phyloP scores from a whole-genome alignment of 352 stramenopile genomes.

The Phytophthora pini region DNA sequence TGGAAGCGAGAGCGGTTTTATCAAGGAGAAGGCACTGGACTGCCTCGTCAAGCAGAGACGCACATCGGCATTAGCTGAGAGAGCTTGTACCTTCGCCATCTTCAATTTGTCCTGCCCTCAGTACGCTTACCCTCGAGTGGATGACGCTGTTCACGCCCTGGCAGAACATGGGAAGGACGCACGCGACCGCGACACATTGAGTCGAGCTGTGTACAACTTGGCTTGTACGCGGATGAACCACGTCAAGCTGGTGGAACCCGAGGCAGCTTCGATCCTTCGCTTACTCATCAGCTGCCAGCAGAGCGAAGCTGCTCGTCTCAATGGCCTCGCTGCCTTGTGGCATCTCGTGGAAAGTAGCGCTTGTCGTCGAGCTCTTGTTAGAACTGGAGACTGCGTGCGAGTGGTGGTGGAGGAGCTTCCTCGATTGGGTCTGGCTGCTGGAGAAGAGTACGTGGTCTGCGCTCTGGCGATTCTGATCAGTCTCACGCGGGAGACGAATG shows the following conservation, averaged over 20 bases:
- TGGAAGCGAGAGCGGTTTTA: slow-evolving; percentile 62
- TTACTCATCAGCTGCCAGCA: slow-evolving; percentile 35
- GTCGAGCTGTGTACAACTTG: slow-evolving; percentile 73
- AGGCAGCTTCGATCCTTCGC: slow-evolving; percentile 49
- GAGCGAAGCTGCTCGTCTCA: slow-evolving; percentile 41
- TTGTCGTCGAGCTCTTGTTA: slow-evolving; percentile 57
- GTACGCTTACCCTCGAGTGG: slow-evolving; percentile 71
- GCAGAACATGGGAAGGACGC: slow-evolving; percentile 53
- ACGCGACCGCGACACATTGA: slow-evolving; percentile 53
- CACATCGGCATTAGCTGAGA: slow-evolving; percentile 39
- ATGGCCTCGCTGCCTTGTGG: slow-evolving; percentile 59
- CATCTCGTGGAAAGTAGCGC: slow-evolving; percentile 58
- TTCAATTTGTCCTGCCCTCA: slow-evolving; percentile 75
- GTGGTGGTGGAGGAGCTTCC: slow-evolving; percentile 56
- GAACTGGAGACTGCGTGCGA: slow-evolving; percentile 46
- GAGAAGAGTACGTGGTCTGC: slow-evolving; percentile 49
- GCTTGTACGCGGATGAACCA: slow-evolving; percentile 70
- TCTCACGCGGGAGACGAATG: slow-evolving; percentile 38
- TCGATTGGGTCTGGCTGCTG: slow-evolving; percentile 20
- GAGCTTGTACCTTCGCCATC: slow-evolving; percentile 56
- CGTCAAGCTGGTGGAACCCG: slow-evolving; percentile 64
- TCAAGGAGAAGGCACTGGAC: slow-evolving; percentile 80
- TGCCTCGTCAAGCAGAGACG: slow-evolving; percentile 63
- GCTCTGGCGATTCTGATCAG: slow-evolving; percentile 45
- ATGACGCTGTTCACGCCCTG: slow-evolving; percentile 71